Percentiles rank a stretch among this genome's conserved stretches.
These are phyloP conservation scores for Xerocomus potaroensis DNA, from an alignment of 768 basidiomycete species.

Conservation along the genomic window DNA sequence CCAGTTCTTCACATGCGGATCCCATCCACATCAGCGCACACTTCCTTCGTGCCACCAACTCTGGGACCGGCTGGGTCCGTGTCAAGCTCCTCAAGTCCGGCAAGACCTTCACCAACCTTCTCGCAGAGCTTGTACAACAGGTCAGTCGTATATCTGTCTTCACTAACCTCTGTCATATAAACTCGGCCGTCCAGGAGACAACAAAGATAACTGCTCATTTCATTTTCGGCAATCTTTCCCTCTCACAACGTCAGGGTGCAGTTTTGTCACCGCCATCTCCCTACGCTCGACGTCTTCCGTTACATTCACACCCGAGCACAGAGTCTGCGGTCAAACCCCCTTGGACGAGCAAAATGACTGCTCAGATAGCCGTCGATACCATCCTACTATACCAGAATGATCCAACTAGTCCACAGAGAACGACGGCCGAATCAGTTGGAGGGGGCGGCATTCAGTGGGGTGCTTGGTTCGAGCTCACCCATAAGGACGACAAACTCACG, in stretches of 20 bases:
- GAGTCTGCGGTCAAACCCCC: conserved; percentile 24
- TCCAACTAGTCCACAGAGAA: conserved; percentile 35
- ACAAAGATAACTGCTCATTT: conserved; percentile 50
- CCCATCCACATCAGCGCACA: conserved; percentile 60
- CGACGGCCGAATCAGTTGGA: conserved; percentile 39
- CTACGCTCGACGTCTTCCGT: conserved; percentile 57
- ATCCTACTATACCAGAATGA: conserved; percentile 38
- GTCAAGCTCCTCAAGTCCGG: conserved; percentile 48
- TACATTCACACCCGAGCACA: conserved; percentile 49
- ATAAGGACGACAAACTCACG: conserved; percentile 45
- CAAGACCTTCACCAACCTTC: conserved; percentile 51
- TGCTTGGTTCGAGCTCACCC: conserved; percentile 45
- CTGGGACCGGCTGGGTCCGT: conserved; percentile 43
- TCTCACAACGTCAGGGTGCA: conserved; percentile 13
- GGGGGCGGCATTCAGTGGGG: conserved; percentile 57
- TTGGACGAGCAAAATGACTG: conserved; percentile 36
- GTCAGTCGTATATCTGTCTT: conserved; percentile 31
- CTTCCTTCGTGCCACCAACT: conserved; percentile 44
- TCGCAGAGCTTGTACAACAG: conserved; percentile 55
- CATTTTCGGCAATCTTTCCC: conserved; percentile 49
- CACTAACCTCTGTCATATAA: neutral
- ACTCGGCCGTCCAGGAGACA: conserved; percentile 32
- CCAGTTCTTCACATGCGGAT: conserved; percentile 44
- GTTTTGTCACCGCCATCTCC: conserved; percentile 48
- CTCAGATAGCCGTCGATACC: conserved; percentile 40